Percentiles rank a stretch among this genome's conserved stretches.
These are phyloP conservation scores for Agastache rugosa DNA, from an alignment of 257 asterid genomes.

Conservation along the genomic window DNA sequence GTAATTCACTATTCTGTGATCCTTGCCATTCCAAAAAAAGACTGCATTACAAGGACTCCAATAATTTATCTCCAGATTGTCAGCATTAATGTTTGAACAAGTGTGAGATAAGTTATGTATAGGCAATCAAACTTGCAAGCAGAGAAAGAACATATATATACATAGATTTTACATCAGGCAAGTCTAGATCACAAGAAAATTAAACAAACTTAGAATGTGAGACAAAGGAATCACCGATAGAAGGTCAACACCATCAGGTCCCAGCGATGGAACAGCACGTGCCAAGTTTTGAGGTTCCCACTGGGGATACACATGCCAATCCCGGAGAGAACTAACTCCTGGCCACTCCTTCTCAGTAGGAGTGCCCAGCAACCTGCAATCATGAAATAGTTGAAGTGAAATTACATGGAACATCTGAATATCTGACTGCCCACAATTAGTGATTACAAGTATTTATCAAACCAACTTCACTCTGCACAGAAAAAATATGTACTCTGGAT, in stretches of 20 bases:
- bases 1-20: background rate
- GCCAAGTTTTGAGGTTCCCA: slow-evolving; percentile 91
- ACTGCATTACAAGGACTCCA: background rate
- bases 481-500: background rate
- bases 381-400: slow-evolving; percentile 12
- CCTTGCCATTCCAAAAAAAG: background rate
- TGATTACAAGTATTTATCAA: background rate
- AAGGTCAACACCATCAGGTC: slow-evolving; percentile 90
- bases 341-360: slow-evolving; percentile 93
- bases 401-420: background rate
- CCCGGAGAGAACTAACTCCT: slow-evolving; percentile 75
- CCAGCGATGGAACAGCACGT: slow-evolving; percentile 78
- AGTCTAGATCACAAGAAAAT: slow-evolving; percentile 7
- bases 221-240: slow-evolving; percentile 53
- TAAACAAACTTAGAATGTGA: slow-evolving; percentile 23
- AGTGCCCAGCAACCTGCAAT: slow-evolving; percentile 81
- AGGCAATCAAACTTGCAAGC: background rate
- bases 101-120: background rate
- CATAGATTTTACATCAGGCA: background rate
- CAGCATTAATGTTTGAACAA: slow-evolving; percentile 1
- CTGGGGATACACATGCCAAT: slow-evolving; percentile 95
- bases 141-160: background rate
- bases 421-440: background rate
- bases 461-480: background rate
- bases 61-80: background rate